Evolutionary conservation across 2,329 filamentous ascomycete genomes (phyloP).

Genomic region (Clonostachys sp.): DNA sequence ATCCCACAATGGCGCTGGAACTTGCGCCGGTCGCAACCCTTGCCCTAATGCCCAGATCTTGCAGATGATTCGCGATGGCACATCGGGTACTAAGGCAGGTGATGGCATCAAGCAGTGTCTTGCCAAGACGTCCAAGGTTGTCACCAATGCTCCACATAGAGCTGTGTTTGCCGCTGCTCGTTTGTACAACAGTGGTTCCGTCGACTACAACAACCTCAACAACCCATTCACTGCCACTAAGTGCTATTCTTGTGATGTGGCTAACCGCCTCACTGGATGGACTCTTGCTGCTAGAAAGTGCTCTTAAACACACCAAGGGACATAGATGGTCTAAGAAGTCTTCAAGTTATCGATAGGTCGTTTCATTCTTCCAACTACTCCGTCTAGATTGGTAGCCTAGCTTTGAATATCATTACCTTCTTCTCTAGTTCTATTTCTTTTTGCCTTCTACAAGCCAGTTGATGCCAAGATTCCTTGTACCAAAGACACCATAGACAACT

Average conservation of each 20-base stretch:
- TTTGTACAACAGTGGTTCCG: constrained; percentile 13
- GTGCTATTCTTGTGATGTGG: constrained; percentile 12
- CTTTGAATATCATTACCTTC: too few relatives aligned
- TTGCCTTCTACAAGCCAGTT: too few relatives aligned
- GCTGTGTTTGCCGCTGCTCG: constrained; percentile 10
- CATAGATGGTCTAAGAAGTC: too few relatives aligned
- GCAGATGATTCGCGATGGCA: constrained; percentile 9
- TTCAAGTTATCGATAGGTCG: too few relatives aligned
- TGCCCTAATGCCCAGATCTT: constrained; percentile 6
- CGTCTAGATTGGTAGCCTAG: too few relatives aligned
- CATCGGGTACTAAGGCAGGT: constrained; percentile 6
- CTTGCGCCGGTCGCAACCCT: constrained; percentile 5
- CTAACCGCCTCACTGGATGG: constrained; percentile 13
- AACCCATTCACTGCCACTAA: constrained; percentile 8
- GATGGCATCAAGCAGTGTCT: constrained; percentile 8
- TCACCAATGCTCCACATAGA: constrained; percentile 2
- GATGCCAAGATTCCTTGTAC: too few relatives aligned
- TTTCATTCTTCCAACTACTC: too few relatives aligned
- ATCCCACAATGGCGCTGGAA: constrained; percentile 8
- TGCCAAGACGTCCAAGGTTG: background rate
- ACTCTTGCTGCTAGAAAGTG: constrained; percentile 5
- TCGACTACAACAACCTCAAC: constrained; percentile 12
- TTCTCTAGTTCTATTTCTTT: too few relatives aligned
- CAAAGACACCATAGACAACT: too few relatives aligned
- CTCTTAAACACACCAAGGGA: background rate